A percentile compares a stretch with the other conserved stretches of the same genome.
Conservation (phyloP, 108 stramenopile species). For the Conticribra weissflogii region DNA sequence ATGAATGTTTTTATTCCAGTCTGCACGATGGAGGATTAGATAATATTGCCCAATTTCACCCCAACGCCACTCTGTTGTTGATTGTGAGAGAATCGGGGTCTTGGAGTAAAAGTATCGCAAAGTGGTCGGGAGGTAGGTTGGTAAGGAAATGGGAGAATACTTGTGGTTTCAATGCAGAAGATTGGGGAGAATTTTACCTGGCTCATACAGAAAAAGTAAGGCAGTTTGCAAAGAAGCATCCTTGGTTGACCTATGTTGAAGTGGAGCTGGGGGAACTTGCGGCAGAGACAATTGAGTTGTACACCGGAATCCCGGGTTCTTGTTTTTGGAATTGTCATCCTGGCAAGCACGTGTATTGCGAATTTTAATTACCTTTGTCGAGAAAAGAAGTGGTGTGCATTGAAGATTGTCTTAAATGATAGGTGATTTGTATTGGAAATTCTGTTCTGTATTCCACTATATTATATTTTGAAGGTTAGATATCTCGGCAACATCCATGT, state of each 20-base stretch:
- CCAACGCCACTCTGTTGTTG: constrained; percentile 25
- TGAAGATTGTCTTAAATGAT: too few species aligned
- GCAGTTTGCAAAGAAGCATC: constrained; percentile 36
- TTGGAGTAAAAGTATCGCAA: constrained; percentile 4
- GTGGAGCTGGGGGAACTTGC: constrained; percentile 20
- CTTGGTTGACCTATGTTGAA: constrained; percentile 45
- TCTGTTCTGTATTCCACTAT: too few species aligned
- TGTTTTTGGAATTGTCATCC: constrained; percentile 25
- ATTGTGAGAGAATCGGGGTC: constrained; percentile 13
- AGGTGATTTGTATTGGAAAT: too few species aligned
- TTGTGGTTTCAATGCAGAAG: constrained; percentile 9
- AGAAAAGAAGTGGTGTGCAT: too few species aligned
- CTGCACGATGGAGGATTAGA: constrained; percentile 34
- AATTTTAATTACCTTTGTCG: too few species aligned
- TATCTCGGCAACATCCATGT: too few species aligned
- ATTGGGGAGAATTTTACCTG: constrained; percentile 30
- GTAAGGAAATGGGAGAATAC: constrained; percentile 1
- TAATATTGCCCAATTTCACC: constrained; percentile 28
- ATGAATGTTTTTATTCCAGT: constrained; percentile 16
- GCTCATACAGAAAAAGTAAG: constrained; percentile 41
- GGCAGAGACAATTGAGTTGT: constrained; percentile 21
- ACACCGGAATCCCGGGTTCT: constrained; percentile 17
- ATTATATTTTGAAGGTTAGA: too few species aligned
- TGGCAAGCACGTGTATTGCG: too few species aligned
- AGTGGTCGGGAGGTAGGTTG: constrained; percentile 12